Base-by-base conservation (phyloP, 2,329 filamentous ascomycete genomes). In the Neocatenulostroma microsporum region DNA sequence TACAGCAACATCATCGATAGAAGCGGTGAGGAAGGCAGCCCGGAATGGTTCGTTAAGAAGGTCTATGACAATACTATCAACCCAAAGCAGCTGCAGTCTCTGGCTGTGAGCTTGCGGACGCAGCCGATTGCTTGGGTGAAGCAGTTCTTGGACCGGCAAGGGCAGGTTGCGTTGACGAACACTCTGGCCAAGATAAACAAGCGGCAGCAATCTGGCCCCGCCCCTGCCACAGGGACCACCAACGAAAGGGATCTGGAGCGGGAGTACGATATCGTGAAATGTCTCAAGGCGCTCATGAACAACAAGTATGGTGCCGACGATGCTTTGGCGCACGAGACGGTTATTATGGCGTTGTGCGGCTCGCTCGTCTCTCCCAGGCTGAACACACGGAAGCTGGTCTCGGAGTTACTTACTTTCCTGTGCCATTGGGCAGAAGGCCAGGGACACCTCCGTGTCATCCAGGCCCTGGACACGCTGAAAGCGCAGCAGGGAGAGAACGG, bases 301-400 rank as follows among this genome's bases (percentile, higher is more conserved):
- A 98, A 95, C 74, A 95, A 94, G 61, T 96, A 94, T 60, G 91
- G 91, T 44, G 91, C 91, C 44, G 91, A 98, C 58, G 88, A 98
- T 72, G 91, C 91, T 13, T 70, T 98, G 39, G 72, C 78, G 42
- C 88, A 96, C 57, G 84, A 91, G 56, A 85, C 89, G 57, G 84
- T 96, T 45, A 81, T 95, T 45, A 78, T 93, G 39, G 84, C 91
- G 1, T 72, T 98, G 29, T 84, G 82, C 33, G 87, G 79, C 15
- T 94, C 86, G 23, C 70, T 98, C 39, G 84, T 88, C 36, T 94
- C 88, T 8, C 82, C 88, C 7, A 79, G 91, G 34, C 70, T 98
- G 40, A 91, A 87, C 32, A 96, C 91, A 1, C 73, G 91, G 53
- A 96, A 95, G 58, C 74, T 96, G 36, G 87, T 94, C 55, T 95